Percentiles rank a stretch among this genome's conserved stretches.
Conservation (phyloP, 1,284 basidiomycete species). For the Melampsora americana region DNA sequence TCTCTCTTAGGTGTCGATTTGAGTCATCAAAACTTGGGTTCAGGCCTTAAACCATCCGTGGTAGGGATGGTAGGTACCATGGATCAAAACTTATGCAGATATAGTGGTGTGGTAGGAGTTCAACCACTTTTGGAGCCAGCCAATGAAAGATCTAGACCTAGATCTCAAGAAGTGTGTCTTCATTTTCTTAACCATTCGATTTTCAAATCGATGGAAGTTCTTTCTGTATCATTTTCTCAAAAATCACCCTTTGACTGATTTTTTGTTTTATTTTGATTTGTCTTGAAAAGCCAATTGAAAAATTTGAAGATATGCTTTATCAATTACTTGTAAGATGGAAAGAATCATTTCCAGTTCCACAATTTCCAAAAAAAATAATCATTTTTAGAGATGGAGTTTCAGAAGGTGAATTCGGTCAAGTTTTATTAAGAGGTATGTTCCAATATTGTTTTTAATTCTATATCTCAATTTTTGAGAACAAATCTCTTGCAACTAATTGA, state of each 20-base stretch:
- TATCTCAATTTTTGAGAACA: not conserved
- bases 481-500: not conserved
- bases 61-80: conserved; percentile 29
- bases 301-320: conserved; percentile 9
- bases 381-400: conserved; percentile 42
- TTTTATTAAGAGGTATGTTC: conserved; percentile 24
- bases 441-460: not conserved
- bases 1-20: conserved; percentile 24
- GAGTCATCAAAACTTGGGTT: conserved; percentile 14
- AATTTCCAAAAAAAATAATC: conserved; percentile 24
- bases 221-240: not conserved
- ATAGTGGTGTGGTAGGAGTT: conserved; percentile 7
- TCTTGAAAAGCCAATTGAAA: conserved; percentile 26
- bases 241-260: not conserved
- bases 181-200: too few species aligned
- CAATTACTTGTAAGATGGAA: conserved; percentile 26
- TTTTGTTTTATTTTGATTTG: not conserved
- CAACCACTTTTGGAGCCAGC: conserved; percentile 32
- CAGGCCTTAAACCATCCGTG: conserved; percentile 32
- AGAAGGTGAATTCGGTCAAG: conserved; percentile 35
- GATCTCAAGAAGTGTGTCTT: conserved; percentile 29
- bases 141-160: conserved; percentile 10
- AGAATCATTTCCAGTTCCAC: not conserved
- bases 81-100: conserved; percentile 18
- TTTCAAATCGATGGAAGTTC: too few species aligned